These are phyloP conservation scores for Ophiocordyceps camponoti-saundersi DNA, from an alignment of 2,329 filamentous ascomycete genomes.

Conservation along the genomic window DNA sequence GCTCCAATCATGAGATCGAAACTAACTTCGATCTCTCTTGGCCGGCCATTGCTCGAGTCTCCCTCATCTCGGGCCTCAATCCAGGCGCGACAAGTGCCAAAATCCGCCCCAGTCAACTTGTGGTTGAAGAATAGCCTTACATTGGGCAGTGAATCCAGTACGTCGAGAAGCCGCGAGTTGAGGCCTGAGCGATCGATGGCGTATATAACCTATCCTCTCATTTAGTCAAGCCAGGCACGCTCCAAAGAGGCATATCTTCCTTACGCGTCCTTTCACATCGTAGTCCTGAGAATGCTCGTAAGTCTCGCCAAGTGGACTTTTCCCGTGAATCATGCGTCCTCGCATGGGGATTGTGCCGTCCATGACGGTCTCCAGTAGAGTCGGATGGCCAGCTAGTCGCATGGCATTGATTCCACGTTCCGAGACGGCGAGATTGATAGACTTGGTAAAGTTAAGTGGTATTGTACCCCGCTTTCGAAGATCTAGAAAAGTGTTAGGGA, in stretches of 20 bases:
- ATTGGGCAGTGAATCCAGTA: constrained; percentile 69
- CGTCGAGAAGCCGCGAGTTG: constrained; percentile 70
- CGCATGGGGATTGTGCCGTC: constrained; percentile 76
- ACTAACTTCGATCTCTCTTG: constrained; percentile 59
- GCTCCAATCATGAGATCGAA: constrained; percentile 92
- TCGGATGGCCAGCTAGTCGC: constrained; percentile 46
- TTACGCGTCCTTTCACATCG: constrained; percentile 71
- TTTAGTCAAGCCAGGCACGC: not conserved
- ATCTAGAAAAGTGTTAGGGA: constrained; percentile 35
- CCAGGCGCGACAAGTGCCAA: constrained; percentile 65
- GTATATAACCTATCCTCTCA: constrained; percentile 47
- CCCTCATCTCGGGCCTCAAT: constrained; percentile 45
- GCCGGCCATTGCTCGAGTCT: constrained; percentile 22
- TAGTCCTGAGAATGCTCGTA: constrained; percentile 80
- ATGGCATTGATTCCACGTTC: constrained; percentile 88
- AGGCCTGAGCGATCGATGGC: constrained; percentile 73
- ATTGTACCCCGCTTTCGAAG: constrained; percentile 67
- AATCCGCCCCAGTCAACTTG: constrained; percentile 83
- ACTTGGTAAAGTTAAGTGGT: constrained; percentile 89
- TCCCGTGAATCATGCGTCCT: constrained; percentile 89
- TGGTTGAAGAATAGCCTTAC: constrained; percentile 87
- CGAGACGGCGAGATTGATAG: constrained; percentile 93
- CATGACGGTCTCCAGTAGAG: constrained; percentile 58
- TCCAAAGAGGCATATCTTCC: constrained; percentile 7
- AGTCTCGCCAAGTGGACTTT: constrained; percentile 43